Base-by-base conservation (phyloP, 2,329 filamentous ascomycete genomes). In the Stachybotrys echinatus region DNA sequence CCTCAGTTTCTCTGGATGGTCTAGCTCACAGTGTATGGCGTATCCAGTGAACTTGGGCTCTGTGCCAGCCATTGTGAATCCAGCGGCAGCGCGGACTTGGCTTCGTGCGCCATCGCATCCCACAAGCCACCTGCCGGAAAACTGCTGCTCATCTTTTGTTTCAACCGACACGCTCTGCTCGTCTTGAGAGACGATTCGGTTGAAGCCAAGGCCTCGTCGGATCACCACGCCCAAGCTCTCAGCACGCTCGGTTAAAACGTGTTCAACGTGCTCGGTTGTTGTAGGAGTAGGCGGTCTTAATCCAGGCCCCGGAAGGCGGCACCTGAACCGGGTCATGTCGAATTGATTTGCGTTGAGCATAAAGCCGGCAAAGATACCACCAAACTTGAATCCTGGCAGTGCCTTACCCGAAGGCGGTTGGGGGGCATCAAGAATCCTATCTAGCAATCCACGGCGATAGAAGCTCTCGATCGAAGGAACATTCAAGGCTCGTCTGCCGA, bases 51-150 rank as follows among this genome's bases (percentile, higher is more conserved):
- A 62, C 42, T 62, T 61, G 10, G 71, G 53, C 18, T 64, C 63
- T 23, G 66, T 69, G 2, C 70, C 70, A 23, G 57, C 54, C 49
- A 72, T 68, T 2, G 61, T 55, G 52, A 74, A 67, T 2, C 64
- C 65, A 0, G 62, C 66, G n/a, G 62, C 56, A 44, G 64, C 62
- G 49, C 72, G 65, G n/a, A 73, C 58, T 4, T 56, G 51, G 52
- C 70, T 74, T 17, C 64, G 64, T 4, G 68, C 70, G 17, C 71
- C 71, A 51, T 75, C 72, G 48, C 71, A 74, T 12, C 71, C 72
- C 2, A 73, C 64, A 3, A 74, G 62, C 64, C 70, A 74, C 22
- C 61, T 59, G 5, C 52, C 59, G 12, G 50, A 49, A 22, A 67
- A 65, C 1, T 23, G 48, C 21, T 58, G 42, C 22, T 44, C 21